Evolutionary conservation across 106 monocot genomes (phyloP), one percentile per base, ranked within the genome.

Genomic region (Gastrodia elata): DNA sequence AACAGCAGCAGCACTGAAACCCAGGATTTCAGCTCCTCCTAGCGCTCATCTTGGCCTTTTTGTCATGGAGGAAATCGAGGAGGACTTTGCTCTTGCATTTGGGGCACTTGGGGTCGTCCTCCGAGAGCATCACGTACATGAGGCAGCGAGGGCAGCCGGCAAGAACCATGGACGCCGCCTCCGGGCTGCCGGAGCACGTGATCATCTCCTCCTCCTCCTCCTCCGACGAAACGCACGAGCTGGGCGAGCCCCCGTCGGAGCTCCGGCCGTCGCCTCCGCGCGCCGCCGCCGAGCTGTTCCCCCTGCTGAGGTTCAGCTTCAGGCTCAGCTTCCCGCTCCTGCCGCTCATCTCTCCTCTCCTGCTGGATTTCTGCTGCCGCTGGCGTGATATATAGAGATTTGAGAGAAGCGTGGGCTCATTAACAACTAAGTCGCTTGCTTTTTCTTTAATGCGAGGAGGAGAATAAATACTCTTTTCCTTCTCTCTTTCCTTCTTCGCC

Each of bases 121-220:
- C 90, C 0, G 92, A 79, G 46, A 92, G 86, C 92, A 97, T 97
- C 34, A 97, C 96, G 37, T 97, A 94, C 85, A 94, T 94, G 77
- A 94, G 87, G 78, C 94, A 94, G 18, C 85, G 42, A 0, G 91
- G 88, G 71, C 96, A 96, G 14, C 84, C 96, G 1, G 87, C 92
- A 3, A 97, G 84, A 38, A 97, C 90, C 96, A 97, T 97, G 22
- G 96, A 88, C 44, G 78, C 72, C 4, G 87, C 78, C 68, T 89
- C 89, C 0, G 85, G 93, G 79, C 89, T 93, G 77, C 75, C 73
- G 32, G n/a, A n/a, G n/a, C n/a, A n/a, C n/a, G n/a, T n/a, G n/a
- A n/a, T n/a, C 58, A 38, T 65, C 49, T 36, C 36, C 64, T 85
- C 76, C 71, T 83, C 78, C 43, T 88, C 91, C 5, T 71, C 69